Evolutionary conservation across 345 rosid genomes (phyloP), one percentile per base, ranked within the genome.

Genomic region (Gossypium thurberi): DNA sequence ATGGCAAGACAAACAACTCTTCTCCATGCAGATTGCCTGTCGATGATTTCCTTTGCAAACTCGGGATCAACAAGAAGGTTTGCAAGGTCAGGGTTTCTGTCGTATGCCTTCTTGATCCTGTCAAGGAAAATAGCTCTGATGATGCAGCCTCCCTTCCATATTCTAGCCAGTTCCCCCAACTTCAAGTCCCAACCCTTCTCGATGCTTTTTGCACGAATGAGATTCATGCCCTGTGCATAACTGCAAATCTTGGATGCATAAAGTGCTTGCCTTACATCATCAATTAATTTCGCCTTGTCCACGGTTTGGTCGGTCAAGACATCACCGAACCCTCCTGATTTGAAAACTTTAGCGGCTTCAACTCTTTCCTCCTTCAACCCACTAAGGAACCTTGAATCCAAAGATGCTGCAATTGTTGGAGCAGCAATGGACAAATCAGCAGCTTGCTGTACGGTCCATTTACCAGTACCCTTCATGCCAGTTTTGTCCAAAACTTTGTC

Each of bases 61-160:
- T 95, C 99, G 0, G 99, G 99, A 81, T 95, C 98, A 1, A 95
- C 92, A 12, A 95, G 86, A 71, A 95, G 97, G 82, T 88, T 95
- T 53, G 97, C 90, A 3, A 95, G 91, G 11, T 90, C 89, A 12
- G 94, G 65, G 67, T 95, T 92, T 84, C 98, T 82, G 65, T 95
- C 98, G 62, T 95, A 95, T 37, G 99, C 99, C 87, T 89, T 81
- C 90, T 92, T 92, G 85, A 95, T 95, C 81, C 99, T 79, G 82
- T 95, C 99, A 47, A 95, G 83, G 84, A 95, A 94, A 51, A 89
- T 80, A 9, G 97, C 98, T 71, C 98, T 82, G 65, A 94, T 94
- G 80, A 94, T 94, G 84, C 98, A 92, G 14, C 97, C 97, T 23
- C 98, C 98, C 82, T 94, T 94, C 98, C 98, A 92, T 77, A 94